These are phyloP conservation scores for Boletus fagicola DNA, from an alignment of 768 basidiomycete genomes.

Conservation along the genomic window DNA sequence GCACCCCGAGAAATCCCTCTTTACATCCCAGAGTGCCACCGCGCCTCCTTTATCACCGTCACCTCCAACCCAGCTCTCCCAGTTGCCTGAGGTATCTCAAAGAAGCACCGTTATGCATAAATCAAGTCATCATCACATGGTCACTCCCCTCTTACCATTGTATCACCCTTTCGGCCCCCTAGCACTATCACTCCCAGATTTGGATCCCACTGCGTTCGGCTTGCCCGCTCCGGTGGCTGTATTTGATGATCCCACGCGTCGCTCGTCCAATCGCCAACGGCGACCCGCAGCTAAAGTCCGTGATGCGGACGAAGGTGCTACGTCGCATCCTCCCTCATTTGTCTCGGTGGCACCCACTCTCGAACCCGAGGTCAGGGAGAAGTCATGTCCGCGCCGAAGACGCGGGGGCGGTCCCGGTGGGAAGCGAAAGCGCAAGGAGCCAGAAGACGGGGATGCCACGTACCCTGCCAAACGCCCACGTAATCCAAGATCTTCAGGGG, in stretches of 20 bases:
- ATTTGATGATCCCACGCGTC: constrained; percentile 42
- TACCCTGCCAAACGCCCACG: constrained; percentile 71
- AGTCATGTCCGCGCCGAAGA: constrained; percentile 52
- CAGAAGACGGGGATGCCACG: constrained; percentile 61
- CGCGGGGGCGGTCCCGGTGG: constrained; percentile 40
- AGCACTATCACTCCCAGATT: constrained; percentile 63
- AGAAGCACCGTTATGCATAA: constrained; percentile 16
- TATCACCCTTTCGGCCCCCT: constrained; percentile 67
- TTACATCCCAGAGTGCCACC: constrained; percentile 19
- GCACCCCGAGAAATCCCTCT: constrained; percentile 22
- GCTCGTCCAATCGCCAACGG: constrained; percentile 46
- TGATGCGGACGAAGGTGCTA: constrained; percentile 41
- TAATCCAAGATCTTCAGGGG: constrained; percentile 42
- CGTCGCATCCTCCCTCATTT: constrained; percentile 9
- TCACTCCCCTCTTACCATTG: constrained; percentile 52
- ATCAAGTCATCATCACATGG: constrained; percentile 25
- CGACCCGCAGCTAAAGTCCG: constrained; percentile 49
- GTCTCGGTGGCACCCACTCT: constrained; percentile 3
- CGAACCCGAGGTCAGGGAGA: constrained; percentile 39
- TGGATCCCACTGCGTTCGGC: constrained; percentile 57
- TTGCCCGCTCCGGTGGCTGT: constrained; percentile 48
- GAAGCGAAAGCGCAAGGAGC: constrained; percentile 57
- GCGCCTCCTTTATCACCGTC: constrained; percentile 10
- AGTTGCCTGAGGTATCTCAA: constrained; percentile 13
- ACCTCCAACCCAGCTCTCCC: constrained; percentile 13